Evolutionary conservation across 345 rosid genomes (phyloP), one percentile per base, ranked within the genome.

Genomic region (Stellera chamaejasme): DNA sequence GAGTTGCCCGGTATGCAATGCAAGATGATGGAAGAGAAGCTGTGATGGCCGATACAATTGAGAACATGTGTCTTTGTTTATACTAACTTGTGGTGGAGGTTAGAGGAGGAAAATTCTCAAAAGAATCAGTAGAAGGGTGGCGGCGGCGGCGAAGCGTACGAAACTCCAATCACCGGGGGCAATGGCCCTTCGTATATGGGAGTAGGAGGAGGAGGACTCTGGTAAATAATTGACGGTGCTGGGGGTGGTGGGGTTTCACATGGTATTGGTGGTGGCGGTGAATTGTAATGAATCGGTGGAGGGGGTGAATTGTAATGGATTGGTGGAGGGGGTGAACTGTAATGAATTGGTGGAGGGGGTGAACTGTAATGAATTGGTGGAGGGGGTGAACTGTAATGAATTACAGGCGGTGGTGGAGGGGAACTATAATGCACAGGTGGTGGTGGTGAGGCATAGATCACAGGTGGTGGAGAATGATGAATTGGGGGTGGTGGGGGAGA

Each of bases 71-170:
- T n/a, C 26, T 23, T 9, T 16, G 67, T 36, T 50, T 19, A 16
- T 46, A 39, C 23, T 19, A 19, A 19, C 19, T 47, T 46, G 36
- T 43, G 58, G 36, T n/a, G 57, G 43, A 68, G 74, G 75, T 70
- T 77, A 66, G 75, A 75, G 77, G 78, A 71, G 59, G 66, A 62
- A 59, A 61, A 49, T 74, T 75, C 74, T 76, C 79, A 75, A 78
- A 83, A 84, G 82, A 88, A 88, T 92, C 82, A 92, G 77, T 92
- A 92, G 78, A 76, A 85, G 63, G 95, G 95, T 47, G 98, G 98
- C 13, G 96, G 98, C 13, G 98, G 98, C 55, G 98, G 96, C n/a
- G 98, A 91, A 41, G 96, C 94, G 36, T 91, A 91, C 39, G 98
- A 75, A 13, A 91, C 72, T 62, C 96, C 98, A 9, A 55, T 44